Conservation (phyloP, 2,329 filamentous ascomycete species). For the Annulohypoxylon truncatum region DNA sequence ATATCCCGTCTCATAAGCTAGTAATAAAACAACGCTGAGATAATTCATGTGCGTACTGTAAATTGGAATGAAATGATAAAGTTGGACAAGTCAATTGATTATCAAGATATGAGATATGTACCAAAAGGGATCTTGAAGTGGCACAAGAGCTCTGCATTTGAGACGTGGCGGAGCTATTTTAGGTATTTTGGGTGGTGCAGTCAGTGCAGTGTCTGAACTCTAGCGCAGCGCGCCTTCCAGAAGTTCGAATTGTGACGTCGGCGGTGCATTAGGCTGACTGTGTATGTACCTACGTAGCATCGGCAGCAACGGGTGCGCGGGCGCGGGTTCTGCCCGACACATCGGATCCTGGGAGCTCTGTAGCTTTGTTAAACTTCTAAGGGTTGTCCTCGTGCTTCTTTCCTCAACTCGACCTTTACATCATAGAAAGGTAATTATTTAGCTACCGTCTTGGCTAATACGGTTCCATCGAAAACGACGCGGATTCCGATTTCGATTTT, state of each 20-base stretch:
- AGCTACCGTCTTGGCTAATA: background rate
- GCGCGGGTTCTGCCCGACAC: slow-evolving; percentile 20
- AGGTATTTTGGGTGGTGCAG: background rate
- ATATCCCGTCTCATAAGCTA: background rate
- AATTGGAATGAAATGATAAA: background rate
- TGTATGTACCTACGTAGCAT: slow-evolving; percentile 14
- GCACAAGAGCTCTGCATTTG: background rate
- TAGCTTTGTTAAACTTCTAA: slow-evolving; percentile 1
- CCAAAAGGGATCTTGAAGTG: background rate
- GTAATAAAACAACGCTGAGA: too few relatives aligned
- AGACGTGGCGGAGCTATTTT: background rate
- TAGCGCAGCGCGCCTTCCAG: background rate
- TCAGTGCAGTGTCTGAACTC: background rate
- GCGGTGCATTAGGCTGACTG: slow-evolving; percentile 27
- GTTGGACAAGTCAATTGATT: background rate
- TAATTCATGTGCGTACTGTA: too few relatives aligned
- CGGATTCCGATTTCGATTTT: background rate
- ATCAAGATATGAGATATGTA: background rate
- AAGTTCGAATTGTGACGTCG: slow-evolving; percentile 27
- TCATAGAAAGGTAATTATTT: background rate
- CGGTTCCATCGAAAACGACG: background rate
- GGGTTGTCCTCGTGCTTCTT: slow-evolving; percentile 21
- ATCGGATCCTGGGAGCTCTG: slow-evolving; percentile 27
- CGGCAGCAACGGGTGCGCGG: slow-evolving; percentile 20
- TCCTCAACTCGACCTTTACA: slow-evolving; percentile 8